Base-by-base conservation (phyloP, 441 rosid species). In the Monsonia emarginata region DNA sequence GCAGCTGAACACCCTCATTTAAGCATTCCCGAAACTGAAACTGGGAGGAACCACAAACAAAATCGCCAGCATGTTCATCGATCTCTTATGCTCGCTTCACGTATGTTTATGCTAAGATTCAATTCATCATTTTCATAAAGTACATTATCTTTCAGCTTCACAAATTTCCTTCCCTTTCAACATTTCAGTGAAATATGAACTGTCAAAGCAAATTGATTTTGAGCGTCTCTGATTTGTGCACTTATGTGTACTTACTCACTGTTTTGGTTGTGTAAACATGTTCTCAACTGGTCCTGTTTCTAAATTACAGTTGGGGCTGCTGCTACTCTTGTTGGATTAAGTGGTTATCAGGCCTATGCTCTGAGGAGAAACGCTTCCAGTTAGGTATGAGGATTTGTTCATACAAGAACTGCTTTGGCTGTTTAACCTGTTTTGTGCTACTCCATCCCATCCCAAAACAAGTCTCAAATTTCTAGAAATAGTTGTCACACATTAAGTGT, bases 1-100 rank as follows among this genome's bases (percentile, higher is more conserved):
- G 79, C 85, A 69, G 90, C 90, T 48, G 87, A 87, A 80, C 83
- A 81, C 58, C 94, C 94, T 73, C 85, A 87, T 73, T 27, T 80
- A 79, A 74, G 84, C 75, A 84, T 84, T 54, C 94, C 94, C 19
- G 94, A 88, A 80, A 88, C 94, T 22, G 86, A 83, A 67, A 62
- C 75, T 11, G 94, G 90, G 69, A 84, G 82, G 80, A 88, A 78
- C 69, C 79, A 88, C 71, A 88, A 81, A 73, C 80, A 70, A 36
- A 81, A 78, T 63, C 81, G 85, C 46, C 83, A 76, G 61, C 61
- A 85, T 7, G 80, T 85, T 73, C 83, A 75, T 67, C 85, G 78
- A 74, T 85, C 90, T 42, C 86, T 85, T 65, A 66, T 85, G 67
- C 72, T 88, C 72, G 87, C 85, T 75, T 88, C 94, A 72, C 85